A percentile compares a stretch with the other conserved stretches of the same genome.
phyloP scores from a whole-genome alignment of 2,329 filamentous ascomycete genomes.

The Ophioceras dolichostomum region DNA sequence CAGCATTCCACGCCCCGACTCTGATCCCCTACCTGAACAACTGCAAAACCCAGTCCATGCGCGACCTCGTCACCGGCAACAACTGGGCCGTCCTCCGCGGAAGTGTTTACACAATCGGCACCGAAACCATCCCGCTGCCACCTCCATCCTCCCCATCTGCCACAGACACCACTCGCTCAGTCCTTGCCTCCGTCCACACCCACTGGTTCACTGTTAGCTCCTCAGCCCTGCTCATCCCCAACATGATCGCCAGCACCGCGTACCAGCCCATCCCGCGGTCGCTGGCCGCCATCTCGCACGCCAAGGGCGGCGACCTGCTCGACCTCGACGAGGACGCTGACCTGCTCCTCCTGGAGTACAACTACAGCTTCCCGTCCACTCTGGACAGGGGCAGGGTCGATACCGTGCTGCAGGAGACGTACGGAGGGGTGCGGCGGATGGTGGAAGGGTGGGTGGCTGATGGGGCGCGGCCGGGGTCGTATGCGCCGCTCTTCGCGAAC shows the following conservation, averaged over 20 bases:
- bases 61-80: conserved; percentile 14
- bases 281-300: conserved; percentile 17
- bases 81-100: conserved; percentile 11
- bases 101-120: conserved; percentile 12
- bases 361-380: conserved; percentile 23
- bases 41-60: conserved; percentile 8
- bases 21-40: conserved; percentile 27
- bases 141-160: not conserved
- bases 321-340: conserved; percentile 24
- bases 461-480: conserved; percentile 20
- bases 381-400: conserved; percentile 18
- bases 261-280: conserved; percentile 19
- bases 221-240: conserved; percentile 4
- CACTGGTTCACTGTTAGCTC: conserved; percentile 10
- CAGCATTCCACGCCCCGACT: conserved; percentile 42
- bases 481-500: conserved; percentile 30
- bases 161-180: no score
- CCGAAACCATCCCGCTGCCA: conserved; percentile 13
- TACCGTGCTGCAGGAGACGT: conserved; percentile 21
- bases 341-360: conserved; percentile 28
- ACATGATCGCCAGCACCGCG: conserved; percentile 10
- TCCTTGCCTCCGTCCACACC: conserved; percentile 5
- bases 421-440: conserved; percentile 17
- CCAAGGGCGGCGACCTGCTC: conserved; percentile 23
- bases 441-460: conserved; percentile 18